These are phyloP conservation scores for Cladosporium sp. DNA, from an alignment of 2,329 filamentous ascomycete species.

Conservation along the genomic window DNA sequence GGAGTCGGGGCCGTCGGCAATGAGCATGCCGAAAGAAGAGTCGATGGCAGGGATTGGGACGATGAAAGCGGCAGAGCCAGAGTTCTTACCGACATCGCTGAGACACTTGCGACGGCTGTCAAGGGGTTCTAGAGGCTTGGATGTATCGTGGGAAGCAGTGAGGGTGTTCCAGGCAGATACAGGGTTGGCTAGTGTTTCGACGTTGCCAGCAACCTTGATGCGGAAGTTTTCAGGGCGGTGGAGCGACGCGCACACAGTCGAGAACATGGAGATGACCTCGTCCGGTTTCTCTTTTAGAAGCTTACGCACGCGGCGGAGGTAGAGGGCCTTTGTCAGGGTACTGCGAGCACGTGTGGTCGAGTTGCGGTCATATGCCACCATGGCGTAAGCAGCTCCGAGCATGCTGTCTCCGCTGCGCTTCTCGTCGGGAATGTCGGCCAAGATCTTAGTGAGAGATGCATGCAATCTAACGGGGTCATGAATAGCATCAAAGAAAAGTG, in stretches of 20 bases:
- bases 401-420: constrained; percentile 79
- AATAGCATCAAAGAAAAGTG: constrained; percentile 81
- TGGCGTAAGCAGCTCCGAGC: constrained; percentile 61
- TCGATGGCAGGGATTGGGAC: constrained; percentile 90
- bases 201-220: constrained; percentile 75
- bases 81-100: constrained; percentile 67
- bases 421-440: constrained; percentile 85
- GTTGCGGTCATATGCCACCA: constrained; percentile 73
- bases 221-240: constrained; percentile 84
- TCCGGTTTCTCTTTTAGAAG: constrained; percentile 73
- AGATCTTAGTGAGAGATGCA: constrained; percentile 68
- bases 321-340: constrained; percentile 80
- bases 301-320: constrained; percentile 79
- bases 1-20: constrained; percentile 67
- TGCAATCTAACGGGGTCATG: constrained; percentile 69
- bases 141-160: constrained; percentile 48
- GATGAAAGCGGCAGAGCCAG: constrained; percentile 72
- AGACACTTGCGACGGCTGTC: constrained; percentile 67
- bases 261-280: constrained; percentile 70
- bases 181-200: constrained; percentile 68
- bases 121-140: constrained; percentile 62
- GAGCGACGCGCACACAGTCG: constrained; percentile 68
- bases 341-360: constrained; percentile 73
- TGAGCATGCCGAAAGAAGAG: constrained; percentile 80
- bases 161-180: constrained; percentile 74